A percentile compares a stretch with the other conserved stretches of the same genome.
Evolutionary conservation across 2,329 filamentous ascomycete genomes (phyloP).

Genomic region (Aureobasidium leucospermi): DNA sequence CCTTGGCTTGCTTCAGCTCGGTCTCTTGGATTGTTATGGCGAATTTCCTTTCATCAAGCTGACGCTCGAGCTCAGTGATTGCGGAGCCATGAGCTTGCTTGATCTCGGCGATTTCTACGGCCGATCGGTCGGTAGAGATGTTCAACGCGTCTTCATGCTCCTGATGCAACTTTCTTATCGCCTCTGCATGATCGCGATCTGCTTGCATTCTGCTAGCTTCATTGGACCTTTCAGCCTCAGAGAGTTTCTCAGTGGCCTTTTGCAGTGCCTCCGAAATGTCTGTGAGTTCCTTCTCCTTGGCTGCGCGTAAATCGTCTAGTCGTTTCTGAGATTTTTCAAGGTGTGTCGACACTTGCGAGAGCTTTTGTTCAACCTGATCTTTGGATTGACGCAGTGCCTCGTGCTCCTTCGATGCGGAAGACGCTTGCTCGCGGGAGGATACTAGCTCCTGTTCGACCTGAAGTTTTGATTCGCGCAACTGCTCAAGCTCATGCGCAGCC

Average conservation of each 20-base stretch:
- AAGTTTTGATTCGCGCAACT: constrained; percentile 9
- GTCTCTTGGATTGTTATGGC: neutral
- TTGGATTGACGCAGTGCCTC: constrained; percentile 7
- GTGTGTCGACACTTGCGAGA: neutral
- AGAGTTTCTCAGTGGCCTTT: neutral
- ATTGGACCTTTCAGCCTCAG: constrained; percentile 8
- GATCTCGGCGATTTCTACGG: neutral
- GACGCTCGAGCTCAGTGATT: neutral
- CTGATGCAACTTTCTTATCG: neutral
- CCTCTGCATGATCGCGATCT: neutral
- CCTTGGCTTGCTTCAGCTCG: neutral
- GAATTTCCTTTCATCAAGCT: neutral
- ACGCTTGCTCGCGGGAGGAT: neutral
- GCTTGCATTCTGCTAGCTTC: neutral
- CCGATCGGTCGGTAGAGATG: neutral
- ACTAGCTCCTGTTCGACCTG: neutral
- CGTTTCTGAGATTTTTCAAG: neutral
- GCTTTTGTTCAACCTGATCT: neutral
- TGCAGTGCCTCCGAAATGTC: neutral
- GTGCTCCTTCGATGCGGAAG: neutral
- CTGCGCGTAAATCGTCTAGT: neutral
- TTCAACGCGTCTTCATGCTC: neutral
- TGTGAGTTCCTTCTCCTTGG: constrained; percentile 8
- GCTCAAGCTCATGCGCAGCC: constrained; percentile 6
- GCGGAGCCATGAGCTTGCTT: neutral